phyloP scores from a whole-genome alignment of 139 green algal genomes.

The Chlamydomonas eustigma region DNA sequence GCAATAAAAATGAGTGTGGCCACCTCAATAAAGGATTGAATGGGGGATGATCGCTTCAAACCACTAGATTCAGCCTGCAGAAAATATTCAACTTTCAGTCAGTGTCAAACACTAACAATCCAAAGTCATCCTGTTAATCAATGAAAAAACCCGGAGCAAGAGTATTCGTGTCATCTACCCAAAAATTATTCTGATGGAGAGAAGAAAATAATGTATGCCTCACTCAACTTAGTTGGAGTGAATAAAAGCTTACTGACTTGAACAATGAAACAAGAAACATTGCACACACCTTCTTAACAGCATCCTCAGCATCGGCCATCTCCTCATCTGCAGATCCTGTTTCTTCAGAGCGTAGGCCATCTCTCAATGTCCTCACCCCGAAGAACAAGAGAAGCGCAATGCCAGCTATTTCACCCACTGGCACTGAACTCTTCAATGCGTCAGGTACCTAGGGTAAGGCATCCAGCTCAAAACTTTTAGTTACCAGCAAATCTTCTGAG shows the following conservation, averaged over 20 bases:
- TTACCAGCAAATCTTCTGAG: too few relatives aligned
- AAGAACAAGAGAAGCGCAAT: constrained; percentile 91
- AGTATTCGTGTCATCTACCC: too few relatives aligned
- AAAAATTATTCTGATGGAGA: too few relatives aligned
- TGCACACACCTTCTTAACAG: constrained; percentile 27
- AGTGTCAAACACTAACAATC: too few relatives aligned
- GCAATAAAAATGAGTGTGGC: constrained; percentile 88
- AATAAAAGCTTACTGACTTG: too few relatives aligned
- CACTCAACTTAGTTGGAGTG: too few relatives aligned
- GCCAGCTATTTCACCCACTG: constrained; percentile 75
- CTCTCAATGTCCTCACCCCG: constrained; percentile 72
- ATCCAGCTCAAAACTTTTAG: too few relatives aligned
- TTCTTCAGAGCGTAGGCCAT: constrained; percentile 9
- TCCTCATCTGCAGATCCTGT: constrained; percentile 47
- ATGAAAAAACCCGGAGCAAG: too few relatives aligned
- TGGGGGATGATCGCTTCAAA: background rate
- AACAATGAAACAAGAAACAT: too few relatives aligned
- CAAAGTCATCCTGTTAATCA: too few relatives aligned
- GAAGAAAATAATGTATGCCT: too few relatives aligned
- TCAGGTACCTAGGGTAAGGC: constrained; percentile 51
- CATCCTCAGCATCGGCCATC: constrained; percentile 67
- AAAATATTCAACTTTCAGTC: too few relatives aligned
- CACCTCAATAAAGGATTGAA: constrained; percentile 58
- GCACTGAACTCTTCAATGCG: constrained; percentile 69
- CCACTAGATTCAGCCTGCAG: constrained; percentile 15